Evolutionary conservation across 352 stramenopile genomes (phyloP).

Genomic region (Blastocystis sp.): DNA sequence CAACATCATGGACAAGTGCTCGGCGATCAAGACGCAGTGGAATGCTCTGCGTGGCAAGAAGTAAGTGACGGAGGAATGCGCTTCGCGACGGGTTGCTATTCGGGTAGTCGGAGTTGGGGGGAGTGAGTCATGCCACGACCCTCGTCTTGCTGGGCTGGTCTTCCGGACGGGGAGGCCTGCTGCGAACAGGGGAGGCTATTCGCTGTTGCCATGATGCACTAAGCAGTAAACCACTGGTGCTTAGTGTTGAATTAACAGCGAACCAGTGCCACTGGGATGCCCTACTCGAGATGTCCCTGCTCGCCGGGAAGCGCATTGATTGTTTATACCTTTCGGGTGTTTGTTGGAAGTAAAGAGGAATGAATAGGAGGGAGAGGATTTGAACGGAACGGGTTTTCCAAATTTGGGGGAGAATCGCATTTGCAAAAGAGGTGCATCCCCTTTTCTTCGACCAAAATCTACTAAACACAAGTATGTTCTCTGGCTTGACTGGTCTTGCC

Average conservation of each 20-base stretch:
- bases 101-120: not conserved
- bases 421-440: constrained; percentile 40
- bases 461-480: constrained; percentile 57
- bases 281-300: not conserved
- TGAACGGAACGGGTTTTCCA: too few species aligned
- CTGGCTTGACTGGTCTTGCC: constrained; percentile 61
- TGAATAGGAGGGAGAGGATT: too few species aligned
- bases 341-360: not conserved
- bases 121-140: constrained; percentile 28
- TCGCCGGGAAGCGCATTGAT: not conserved
- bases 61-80: not conserved
- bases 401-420: constrained; percentile 14
- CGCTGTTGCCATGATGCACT: constrained; percentile 52
- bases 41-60: constrained; percentile 24
- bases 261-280: not conserved
- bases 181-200: not conserved
- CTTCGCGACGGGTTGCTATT: not conserved
- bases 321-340: not conserved
- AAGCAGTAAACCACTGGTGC: constrained; percentile 51
- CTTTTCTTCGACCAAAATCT: not conserved
- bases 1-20: constrained; percentile 65
- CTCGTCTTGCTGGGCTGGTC: not conserved
- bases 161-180: not conserved
- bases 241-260: constrained; percentile 45
- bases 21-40: constrained; percentile 53